Evolutionary conservation across 2,329 filamentous ascomycete species (phyloP), one percentile per base, ranked within the genome.

Genomic region (Orbilia brochopaga): DNA sequence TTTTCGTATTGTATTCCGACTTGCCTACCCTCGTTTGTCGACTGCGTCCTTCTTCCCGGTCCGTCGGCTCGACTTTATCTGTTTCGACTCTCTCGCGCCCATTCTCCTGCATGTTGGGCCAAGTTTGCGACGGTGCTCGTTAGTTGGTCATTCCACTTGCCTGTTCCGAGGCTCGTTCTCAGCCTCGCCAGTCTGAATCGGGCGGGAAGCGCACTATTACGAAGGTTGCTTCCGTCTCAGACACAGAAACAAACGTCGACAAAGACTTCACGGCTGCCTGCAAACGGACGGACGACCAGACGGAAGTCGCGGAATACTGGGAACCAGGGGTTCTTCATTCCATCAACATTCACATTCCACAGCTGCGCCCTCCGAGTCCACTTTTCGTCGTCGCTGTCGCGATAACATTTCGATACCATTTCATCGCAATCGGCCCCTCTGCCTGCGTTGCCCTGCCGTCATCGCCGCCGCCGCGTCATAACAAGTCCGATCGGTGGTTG

Each of bases 141-240:
- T 42, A 13, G 13, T 17, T 13, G 37, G 37, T 15, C 37, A 17
- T 17, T 17, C 37, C 11, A 10, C n/a, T 24, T 23, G n/a, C 21
- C 52, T 24, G 21, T 32, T 32, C 24, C 13, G 24, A 13, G 17
- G 4, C 27, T 32, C 51, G 19, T 37, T 35, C 42, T 67, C 64
- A 61, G 64, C 64, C 64, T 57, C 56, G 52, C 42, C 19, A 54
- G 63, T 67, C 53, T 69, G 56, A 57, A 52, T 52, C 51, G 56
- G 48, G 1, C 51, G 53, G 42, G 30, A 69, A 61, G 37, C 37
- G 37, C 37, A 42, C 3, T 42, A 13, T 17, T 42, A 42, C 37
- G 37, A 42, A 17, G 13, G 37, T 42, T 13, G 13, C 37, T 15
- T 42, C 37, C 37, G 37, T 42, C n/a, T 42, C n/a, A 15, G 37